Base-by-base conservation (phyloP, 2,329 filamentous ascomycete genomes). In the Trichophyton equinum region DNA sequence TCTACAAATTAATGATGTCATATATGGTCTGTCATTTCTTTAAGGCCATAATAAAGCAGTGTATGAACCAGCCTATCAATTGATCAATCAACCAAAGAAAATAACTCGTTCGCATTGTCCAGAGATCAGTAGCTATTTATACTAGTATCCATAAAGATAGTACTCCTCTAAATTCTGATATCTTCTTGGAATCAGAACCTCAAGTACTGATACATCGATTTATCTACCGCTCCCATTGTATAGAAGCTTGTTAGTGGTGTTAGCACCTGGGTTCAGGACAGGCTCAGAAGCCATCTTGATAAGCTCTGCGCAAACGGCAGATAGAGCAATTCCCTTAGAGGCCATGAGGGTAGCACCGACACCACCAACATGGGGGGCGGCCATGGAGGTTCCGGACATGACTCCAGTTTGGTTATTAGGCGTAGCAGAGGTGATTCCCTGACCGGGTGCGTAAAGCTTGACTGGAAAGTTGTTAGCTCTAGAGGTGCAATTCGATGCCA, bases 371-470 rank as follows among this genome's bases (percentile, higher is more conserved):
- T 75, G 75, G 61, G 74, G 74, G 9, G 71, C 67, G 27, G 72
- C 70, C 68, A 72, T 72, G 9, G 72, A 74, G 47, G 72, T 74
- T 53, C 72, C 72, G 18, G 68, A 72, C 57, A 73, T 68, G 60
- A 64, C 66, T 65, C 81, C 78, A 64, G 80, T 75, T 59, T 76
- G 74, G 46, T 74, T 76, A 61, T 71, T 71, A 25, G 72, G 75
- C 15, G 77, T 82, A 4, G 80, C 68, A 36, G 75, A 78, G 13
- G 80, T 71, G 62, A 85, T 77, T 64, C 77, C 65, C 63, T 78
- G 74, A 42, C 82, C 82, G 0, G 82, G 81, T 11, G 81, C 82
- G 65, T 80, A 84, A 67, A 85, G 71, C 67, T 84, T 81, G 49
- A 83, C 77, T 65, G 11, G 3, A 25, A 11, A 25, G 20, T 56